Evolutionary conservation across 495 filamentous ascomycete species (phyloP).

Genomic region (Aspergillus biplanus): DNA sequence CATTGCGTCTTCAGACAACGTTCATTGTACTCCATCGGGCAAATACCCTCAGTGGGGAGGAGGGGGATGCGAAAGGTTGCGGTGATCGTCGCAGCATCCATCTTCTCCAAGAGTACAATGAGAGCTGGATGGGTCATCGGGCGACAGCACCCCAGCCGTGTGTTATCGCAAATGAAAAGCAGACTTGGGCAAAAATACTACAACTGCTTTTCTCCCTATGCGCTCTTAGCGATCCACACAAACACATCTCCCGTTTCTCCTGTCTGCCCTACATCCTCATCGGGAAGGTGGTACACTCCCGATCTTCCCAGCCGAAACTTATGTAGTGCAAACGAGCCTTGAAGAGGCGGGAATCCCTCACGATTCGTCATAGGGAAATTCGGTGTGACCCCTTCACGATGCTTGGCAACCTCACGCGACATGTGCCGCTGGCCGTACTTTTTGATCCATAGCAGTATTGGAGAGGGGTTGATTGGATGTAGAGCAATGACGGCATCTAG

Average conservation of each 20-base stretch:
- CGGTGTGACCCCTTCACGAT: slow-evolving; percentile 21
- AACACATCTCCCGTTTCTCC: slow-evolving; percentile 1
- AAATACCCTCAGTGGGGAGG: slow-evolving; percentile 18
- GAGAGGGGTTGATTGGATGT: slow-evolving; percentile 10
- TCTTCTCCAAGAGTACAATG: background rate
- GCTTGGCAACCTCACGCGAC: slow-evolving; percentile 26
- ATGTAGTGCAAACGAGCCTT: slow-evolving; percentile 18
- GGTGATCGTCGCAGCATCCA: slow-evolving; percentile 3
- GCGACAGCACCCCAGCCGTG: slow-evolving; percentile 5
- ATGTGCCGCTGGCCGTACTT: slow-evolving; percentile 17
- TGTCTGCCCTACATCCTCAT: slow-evolving; percentile 12
- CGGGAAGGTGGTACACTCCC: slow-evolving; percentile 24
- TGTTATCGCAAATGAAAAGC: slow-evolving; percentile 10
- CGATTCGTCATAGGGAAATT: slow-evolving; percentile 12
- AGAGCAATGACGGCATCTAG: slow-evolving; percentile 6
- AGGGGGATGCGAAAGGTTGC: slow-evolving; percentile 5
- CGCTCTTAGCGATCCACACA: slow-evolving; percentile 9
- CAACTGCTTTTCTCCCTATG: slow-evolving; percentile 18
- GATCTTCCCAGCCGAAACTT: slow-evolving; percentile 11
- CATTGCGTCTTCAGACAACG: slow-evolving; percentile 31
- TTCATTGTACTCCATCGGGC: slow-evolving; percentile 26
- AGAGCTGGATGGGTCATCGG: slow-evolving; percentile 15
- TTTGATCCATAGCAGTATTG: background rate
- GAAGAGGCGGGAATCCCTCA: slow-evolving; percentile 14
- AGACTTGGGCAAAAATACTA: background rate